Evolutionary conservation across 2,329 filamentous ascomycete genomes (phyloP).

Genomic region (Stachybotrys chartarum): DNA sequence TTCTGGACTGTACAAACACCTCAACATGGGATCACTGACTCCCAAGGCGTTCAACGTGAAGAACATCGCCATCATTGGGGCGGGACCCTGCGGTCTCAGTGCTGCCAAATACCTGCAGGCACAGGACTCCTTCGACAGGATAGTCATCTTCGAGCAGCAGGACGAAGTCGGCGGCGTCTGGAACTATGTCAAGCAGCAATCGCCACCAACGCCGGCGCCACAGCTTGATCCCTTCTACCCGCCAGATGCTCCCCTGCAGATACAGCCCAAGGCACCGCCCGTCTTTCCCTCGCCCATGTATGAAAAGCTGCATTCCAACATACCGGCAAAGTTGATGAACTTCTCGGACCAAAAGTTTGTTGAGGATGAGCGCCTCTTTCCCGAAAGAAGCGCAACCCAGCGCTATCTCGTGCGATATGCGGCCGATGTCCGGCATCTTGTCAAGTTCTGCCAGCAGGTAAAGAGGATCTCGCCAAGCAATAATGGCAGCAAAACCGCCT

Average conservation of each 20-base stretch:
- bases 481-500: conserved; percentile 35
- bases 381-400: conserved; percentile 62
- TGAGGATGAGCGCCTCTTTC: conserved; percentile 62
- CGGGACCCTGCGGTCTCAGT: conserved; percentile 71
- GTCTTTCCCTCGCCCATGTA: conserved; percentile 81
- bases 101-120: conserved; percentile 75
- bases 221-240: conserved; percentile 59
- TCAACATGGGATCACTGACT: conserved; percentile 20
- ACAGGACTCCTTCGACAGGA: conserved; percentile 57
- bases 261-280: conserved; percentile 31
- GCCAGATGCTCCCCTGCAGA: conserved; percentile 56
- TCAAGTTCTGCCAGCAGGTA: conserved; percentile 67
- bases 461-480: conserved; percentile 39
- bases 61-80: conserved; percentile 72
- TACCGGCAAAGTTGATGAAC: conserved; percentile 73
- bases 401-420: conserved; percentile 70
- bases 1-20: background rate
- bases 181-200: conserved; percentile 60
- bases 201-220: conserved; percentile 49
- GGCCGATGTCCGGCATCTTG: conserved; percentile 55
- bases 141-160: conserved; percentile 80
- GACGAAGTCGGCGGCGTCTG: conserved; percentile 73
- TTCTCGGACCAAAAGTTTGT: conserved; percentile 67
- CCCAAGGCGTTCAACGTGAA: conserved; percentile 39
- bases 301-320: conserved; percentile 76